These are phyloP conservation scores for Lactarius hatsudake DNA, from an alignment of 768 basidiomycete genomes.

Conservation along the genomic window DNA sequence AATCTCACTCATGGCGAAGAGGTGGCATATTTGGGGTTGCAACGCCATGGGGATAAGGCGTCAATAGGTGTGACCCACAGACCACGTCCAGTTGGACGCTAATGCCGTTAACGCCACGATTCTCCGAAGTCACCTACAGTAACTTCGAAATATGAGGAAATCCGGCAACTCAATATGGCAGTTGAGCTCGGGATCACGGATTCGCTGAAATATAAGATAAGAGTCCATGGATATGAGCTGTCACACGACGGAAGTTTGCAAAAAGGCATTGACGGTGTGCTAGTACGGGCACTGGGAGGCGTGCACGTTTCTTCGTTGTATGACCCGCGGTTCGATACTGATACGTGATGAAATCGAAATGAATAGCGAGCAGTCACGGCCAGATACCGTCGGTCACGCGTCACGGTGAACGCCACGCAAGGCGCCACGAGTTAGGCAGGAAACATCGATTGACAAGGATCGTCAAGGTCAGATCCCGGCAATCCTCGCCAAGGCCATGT, in stretches of 20 bases:
- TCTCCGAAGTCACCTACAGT: not conserved
- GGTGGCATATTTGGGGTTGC: constrained; percentile 18
- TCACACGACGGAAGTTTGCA: not conserved
- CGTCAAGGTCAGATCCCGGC: not conserved
- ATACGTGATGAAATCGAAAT: not conserved
- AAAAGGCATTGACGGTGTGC: not conserved
- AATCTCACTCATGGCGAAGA: constrained; percentile 1
- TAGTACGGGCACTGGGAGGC: not conserved
- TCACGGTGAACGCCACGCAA: not conserved
- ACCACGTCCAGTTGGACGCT: not conserved
- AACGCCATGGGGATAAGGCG: constrained; percentile 2
- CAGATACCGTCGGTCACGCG: too few relatives aligned
- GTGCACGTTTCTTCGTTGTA: not conserved
- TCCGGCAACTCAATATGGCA: not conserved
- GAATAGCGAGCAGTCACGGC: not conserved
- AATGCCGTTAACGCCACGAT: constrained; percentile 16
- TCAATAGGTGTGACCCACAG: not conserved
- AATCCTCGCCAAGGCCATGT: not conserved
- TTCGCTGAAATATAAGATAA: not conserved
- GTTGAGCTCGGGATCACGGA: constrained; percentile 1
- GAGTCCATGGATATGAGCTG: not conserved
- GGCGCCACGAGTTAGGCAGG: not conserved
- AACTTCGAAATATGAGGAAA: constrained; percentile 7
- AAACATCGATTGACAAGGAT: not conserved
- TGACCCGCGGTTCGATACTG: not conserved